Evolutionary conservation across 148 eudicot genomes (phyloP), one percentile per base, ranked within the genome.

Genomic region (Rhododendron henanense): DNA sequence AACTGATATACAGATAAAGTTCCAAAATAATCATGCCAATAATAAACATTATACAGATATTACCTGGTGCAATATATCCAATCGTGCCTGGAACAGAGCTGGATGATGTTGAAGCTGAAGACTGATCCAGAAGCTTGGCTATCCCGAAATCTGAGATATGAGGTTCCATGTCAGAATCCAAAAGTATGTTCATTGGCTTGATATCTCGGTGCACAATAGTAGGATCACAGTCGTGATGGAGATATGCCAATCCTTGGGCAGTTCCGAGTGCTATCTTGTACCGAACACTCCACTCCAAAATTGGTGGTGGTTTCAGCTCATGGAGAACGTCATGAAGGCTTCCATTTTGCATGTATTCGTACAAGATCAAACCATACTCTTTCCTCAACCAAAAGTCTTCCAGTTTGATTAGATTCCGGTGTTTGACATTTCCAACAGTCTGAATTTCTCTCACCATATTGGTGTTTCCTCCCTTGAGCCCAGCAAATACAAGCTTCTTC

Each of bases 51-150:
- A 28, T n/a, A 16, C 25, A 84, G 35, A 11, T 57, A 35, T 69
- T 94, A 96, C 98, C 98, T 90, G 98, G 98, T 85, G 98, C 98
- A 47, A 96, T 94, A 90, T 96, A 96, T 28, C 98, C 98, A 69
- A 93, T 85, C 35, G 98, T 94, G 78, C 98, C 98, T 41, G 85
- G 91, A 87, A 94, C 74, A 25, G 88, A 86, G 78, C 59, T 86
- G 50, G 94, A 91, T 48, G 89, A 85, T 45, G 87, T 45, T 25
- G 92, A 80, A 84, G 86, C 78, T 18, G 91, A 86, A 51, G 93
- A 87, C 44, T 90, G 92, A 85, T 93, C 93, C 81, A 94, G 87
- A 81, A 96, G 93, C 88, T 96, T 93, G 51, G 96, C 98, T 18
- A 96, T 94, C 79, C 98, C 98, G 78, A 94, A 96, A 88, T 96